Evolutionary conservation across 805 yeast species (phyloP), one percentile per base, ranked within the genome.

Genomic region (Schizosaccharomyces octosporus): DNA sequence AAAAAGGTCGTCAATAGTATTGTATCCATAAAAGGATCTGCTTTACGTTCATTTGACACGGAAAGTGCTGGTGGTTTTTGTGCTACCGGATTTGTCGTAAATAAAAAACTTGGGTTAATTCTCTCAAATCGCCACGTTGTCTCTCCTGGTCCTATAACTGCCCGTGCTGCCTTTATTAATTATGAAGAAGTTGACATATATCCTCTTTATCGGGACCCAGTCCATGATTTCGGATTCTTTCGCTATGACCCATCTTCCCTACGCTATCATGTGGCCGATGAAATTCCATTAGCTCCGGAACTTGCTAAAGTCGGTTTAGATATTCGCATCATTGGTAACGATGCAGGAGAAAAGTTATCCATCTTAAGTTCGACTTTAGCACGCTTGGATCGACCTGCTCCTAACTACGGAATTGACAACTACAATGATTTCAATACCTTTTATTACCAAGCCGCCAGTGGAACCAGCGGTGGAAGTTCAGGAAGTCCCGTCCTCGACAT

Each of bases 1-100:
- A 81, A 86, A 59, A 78, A 78, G 61, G 95, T 88, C 3, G 94
- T 88, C 45, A 80, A 82, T 64, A 80, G 87, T 5, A 96, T 88
- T 27, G 96, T 89, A 1, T 85, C 95, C 0, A 82, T 89, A 60
- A 94, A 87, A 71, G 88, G 89, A 68, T 79, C 93, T 11, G 90
- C 84, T 70, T 86, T 86, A 17, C 80, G 83, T 2, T 81, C 83
- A 64, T 89, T 89, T 69, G 97, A 89, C 67, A 83, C 93, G 48
- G 97, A 89, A 66, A 72, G 81, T 2, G 83, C 95, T 0, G 71
- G 83, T 55, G 87, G 84, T 32, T 80, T 85, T 62, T 95, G 89
- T 71, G 97, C 96, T n/a, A 87, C 96, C 0, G 97, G 97, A 1
- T 89, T 89, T 70, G 87, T 89, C 5, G 96, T 89, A 9, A 96